Base-by-base conservation (phyloP, 371 early-diverging fungal species). In the Mortierella sp. region DNA sequence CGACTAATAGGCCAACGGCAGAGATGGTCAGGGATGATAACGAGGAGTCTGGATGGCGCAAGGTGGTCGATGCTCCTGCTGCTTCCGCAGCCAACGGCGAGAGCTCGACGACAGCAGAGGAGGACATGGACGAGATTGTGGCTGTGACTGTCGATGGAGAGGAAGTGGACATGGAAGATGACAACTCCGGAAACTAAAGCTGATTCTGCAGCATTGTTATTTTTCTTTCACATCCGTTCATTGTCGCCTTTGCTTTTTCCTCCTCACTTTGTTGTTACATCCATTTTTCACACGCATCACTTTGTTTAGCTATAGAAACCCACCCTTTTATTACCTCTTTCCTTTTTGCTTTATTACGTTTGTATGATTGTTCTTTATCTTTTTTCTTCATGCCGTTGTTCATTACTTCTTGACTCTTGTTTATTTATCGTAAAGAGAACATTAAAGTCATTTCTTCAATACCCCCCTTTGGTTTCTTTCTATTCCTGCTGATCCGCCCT, bases 11-110 rank as follows among this genome's bases (percentile, higher is more conserved):
- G 88, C 92, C 92, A 12, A 88, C 92, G 21, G 88, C 88, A 10
- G 91, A 91, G 55, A 89, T 92, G 90, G 89, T 89, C 18, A 88
- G 89, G 60, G 92, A 93, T 79, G 84, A 89, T 10, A 85, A 78
- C n/a, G 89, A 88, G 24, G 92, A 91, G 68, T 93, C 91, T 73
- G 93, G 93, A 41, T 93, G 93, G 93, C 87, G 87, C 71, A 86
- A 86, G 58, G 87, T 86, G 3, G 77, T 74, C 10, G 87, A 86
- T 35, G 12, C 82, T 7, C 49, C 75, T 18, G 29, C 60, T 2
- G n/a, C 44, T 0, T 11, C 70, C 7, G 38, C 49, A 18, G 51
- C 18, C 6, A 51, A 58, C 8, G 75, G 51, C 29, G 68, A 65
- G 18, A 60, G n/a, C 35, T 35, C 70, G 16, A 27, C 49, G 48